phyloP scores from a whole-genome alignment of 768 basidiomycete genomes.

The Collybia nuda region DNA sequence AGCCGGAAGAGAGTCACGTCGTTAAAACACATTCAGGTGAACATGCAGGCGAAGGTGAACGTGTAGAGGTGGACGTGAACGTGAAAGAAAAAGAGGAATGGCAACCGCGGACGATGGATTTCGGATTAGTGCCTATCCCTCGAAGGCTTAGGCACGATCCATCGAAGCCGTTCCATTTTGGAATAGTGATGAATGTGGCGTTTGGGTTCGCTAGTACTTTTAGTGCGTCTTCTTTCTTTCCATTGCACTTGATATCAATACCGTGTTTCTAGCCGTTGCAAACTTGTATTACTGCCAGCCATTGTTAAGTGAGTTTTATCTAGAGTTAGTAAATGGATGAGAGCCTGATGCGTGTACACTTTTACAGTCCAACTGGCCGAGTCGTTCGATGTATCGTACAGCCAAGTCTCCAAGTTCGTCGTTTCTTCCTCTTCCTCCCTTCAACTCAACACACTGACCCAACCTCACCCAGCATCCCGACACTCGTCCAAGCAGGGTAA shows the following conservation, averaged over 20 bases:
- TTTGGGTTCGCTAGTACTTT: constrained; percentile 69
- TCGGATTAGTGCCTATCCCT: constrained; percentile 69
- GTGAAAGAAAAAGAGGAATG: too few species aligned
- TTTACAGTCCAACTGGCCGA: constrained; percentile 38
- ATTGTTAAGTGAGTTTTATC: constrained; percentile 51
- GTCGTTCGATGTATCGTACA: constrained; percentile 32
- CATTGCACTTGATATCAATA: too few species aligned
- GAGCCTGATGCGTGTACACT: constrained; percentile 22
- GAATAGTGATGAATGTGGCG: constrained; percentile 46
- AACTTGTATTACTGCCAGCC: constrained; percentile 85
- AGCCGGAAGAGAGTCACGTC: too few species aligned
- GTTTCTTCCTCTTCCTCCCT: constrained; percentile 8
- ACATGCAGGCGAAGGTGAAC: too few species aligned
- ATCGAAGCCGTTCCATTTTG: constrained; percentile 51
- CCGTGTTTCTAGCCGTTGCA: constrained; percentile 44
- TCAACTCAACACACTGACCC: constrained; percentile 12
- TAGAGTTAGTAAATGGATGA: neutral
- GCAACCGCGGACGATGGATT: constrained; percentile 40
- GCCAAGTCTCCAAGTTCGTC: constrained; percentile 33
- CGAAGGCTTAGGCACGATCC: constrained; percentile 49
- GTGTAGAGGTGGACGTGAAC: too few species aligned
- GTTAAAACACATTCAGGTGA: too few species aligned
- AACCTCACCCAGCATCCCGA: constrained; percentile 45
- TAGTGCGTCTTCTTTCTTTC: constrained; percentile 21
- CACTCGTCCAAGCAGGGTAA: constrained; percentile 67